phyloP scores from a whole-genome alignment of 164 flowering plant genomes.

The Stephania japonica region DNA sequence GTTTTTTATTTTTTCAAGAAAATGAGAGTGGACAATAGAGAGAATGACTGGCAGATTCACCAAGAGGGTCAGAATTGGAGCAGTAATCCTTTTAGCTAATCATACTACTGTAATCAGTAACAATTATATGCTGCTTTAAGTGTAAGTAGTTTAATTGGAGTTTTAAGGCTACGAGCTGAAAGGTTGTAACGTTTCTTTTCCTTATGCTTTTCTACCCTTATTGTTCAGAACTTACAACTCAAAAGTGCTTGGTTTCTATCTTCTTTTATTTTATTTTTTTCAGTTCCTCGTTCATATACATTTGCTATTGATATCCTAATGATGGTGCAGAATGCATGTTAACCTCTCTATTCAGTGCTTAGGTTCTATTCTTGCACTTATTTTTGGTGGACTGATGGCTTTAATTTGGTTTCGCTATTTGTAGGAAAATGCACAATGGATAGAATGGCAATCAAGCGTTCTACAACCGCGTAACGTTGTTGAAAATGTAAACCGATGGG shows the following conservation, averaged over 20 bases:
- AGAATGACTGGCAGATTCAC: background rate
- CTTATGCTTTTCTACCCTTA: background rate
- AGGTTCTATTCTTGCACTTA: background rate
- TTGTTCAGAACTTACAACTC: background rate
- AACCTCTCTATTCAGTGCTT: background rate
- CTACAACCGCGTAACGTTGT: conserved; percentile 72
- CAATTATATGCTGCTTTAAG: background rate
- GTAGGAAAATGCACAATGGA: conserved; percentile 74
- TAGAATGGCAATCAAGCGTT: conserved; percentile 69
- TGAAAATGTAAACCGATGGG: conserved; percentile 88
- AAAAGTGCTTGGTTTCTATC: background rate
- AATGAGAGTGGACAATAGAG: background rate
- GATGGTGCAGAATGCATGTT: background rate
- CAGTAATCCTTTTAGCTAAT: background rate
- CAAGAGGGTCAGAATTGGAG: background rate
- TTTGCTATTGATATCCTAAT: background rate
- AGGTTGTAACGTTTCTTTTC: background rate
- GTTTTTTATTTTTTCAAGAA: background rate
- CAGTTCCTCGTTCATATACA: background rate
- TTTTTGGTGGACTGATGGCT: background rate
- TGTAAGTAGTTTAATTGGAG: background rate
- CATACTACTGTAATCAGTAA: background rate
- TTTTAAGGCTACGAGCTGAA: background rate
- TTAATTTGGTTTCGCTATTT: conserved; percentile 4
- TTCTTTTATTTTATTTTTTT: background rate